Evolutionary conservation across 371 early-diverging fungal species (phyloP), one percentile per base, ranked within the genome.

Genomic region (Smittium mucronatum): DNA sequence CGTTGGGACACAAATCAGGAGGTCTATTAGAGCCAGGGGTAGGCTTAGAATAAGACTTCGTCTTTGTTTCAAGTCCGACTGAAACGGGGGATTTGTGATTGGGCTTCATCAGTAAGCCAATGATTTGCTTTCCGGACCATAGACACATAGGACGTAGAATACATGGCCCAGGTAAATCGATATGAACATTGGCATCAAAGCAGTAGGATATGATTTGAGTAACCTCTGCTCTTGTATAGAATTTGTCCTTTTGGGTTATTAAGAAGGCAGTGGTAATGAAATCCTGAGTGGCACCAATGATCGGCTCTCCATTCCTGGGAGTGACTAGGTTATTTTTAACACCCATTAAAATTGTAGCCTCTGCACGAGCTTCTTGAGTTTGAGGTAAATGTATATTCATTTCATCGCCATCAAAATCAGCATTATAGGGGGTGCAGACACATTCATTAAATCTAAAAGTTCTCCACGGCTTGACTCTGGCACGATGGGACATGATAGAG

Each of bases 341-440:
- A 74, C 98, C 97, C 98, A 99, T 97, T 70, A 99, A 81, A 76
- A 92, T 90, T 68, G 92, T 88, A 0, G 98, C 99, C 78, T 99
- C 99, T 1, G 97, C 91, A 34, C 95, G 87, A 0, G 99, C 98
- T 82, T 99, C 99, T 79, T 96, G 93, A 1, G 99, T 98, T 81
- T 99, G 99, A 21, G 99, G 99, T 5, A 99, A 90, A 81, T 99
- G 99, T 79, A 99, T 84, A 79, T 99, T 99, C 99, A 99, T 99
- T 81, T 99, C 99, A 81, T 99, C 99, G 74, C 99, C 99, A 78
- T 99, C 99, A 79, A 99, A 99, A 87, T 99, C 99, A 57, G 99
- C 99, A 80, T 99, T 99, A 76, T 99, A 99, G 30, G 99, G 99
- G 2, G 95, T 88, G 80, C 99, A 99, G 2, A 98, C 99, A 86